Evolutionary conservation across 768 basidiomycete species (phyloP).

Genomic region (Auricularia heimuer): DNA sequence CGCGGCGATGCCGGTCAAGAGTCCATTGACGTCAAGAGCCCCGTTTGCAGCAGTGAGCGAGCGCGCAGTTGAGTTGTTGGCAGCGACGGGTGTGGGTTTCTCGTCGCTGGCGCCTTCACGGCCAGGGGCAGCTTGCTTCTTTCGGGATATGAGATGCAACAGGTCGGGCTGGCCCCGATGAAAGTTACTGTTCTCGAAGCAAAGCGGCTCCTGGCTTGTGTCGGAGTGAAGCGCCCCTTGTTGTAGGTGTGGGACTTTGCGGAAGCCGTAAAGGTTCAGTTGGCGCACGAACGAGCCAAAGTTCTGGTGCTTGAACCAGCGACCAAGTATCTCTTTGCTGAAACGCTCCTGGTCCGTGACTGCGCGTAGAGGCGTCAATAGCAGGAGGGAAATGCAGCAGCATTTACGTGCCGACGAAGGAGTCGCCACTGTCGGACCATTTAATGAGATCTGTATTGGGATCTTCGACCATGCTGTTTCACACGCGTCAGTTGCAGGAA

Average conservation of each 20-base stretch:
- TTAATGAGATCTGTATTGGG: conserved; percentile 72
- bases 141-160: conserved; percentile 78
- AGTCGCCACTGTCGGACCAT: conserved; percentile 87
- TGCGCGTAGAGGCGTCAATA: conserved; percentile 20
- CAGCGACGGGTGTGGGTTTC: background rate
- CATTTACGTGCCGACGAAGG: conserved; percentile 65
- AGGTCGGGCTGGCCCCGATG: conserved; percentile 81
- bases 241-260: conserved; percentile 91
- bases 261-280: conserved; percentile 93
- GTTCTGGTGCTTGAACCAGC: conserved; percentile 97
- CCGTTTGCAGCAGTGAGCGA: conserved; percentile 16
- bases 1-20: conserved; percentile 71
- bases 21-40: conserved; percentile 63
- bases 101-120: conserved; percentile 18
- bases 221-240: conserved; percentile 86
- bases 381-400: background rate
- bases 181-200: conserved; percentile 88
- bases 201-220: conserved; percentile 73
- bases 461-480: conserved; percentile 82
- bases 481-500: conserved; percentile 9
- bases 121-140: conserved; percentile 43
- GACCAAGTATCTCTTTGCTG: conserved; percentile 77
- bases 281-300: conserved; percentile 89
- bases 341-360: conserved; percentile 90
- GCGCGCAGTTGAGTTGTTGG: background rate